A percentile compares a stretch with the other conserved stretches of the same genome.
These are phyloP conservation scores for Hymenoscyphus salicellus DNA, from an alignment of 2,329 filamentous ascomycete species.

Conservation along the genomic window DNA sequence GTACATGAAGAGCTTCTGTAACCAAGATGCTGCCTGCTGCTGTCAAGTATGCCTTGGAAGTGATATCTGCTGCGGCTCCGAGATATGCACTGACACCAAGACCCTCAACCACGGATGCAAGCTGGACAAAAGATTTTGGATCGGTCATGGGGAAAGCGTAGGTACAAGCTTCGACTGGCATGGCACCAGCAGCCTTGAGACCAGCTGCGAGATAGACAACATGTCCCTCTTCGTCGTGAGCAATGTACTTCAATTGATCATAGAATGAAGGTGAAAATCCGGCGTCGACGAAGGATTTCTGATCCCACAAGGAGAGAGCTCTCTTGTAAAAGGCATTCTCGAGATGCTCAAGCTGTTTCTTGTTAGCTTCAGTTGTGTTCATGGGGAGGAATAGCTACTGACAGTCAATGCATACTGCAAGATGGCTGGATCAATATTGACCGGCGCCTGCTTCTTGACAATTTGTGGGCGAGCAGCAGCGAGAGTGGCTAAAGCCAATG, in stretches of 20 bases:
- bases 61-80: slow-evolving; percentile 58
- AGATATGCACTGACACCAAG: slow-evolving; percentile 61
- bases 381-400: neutral
- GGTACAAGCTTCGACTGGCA: slow-evolving; percentile 53
- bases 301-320: slow-evolving; percentile 55
- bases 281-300: slow-evolving; percentile 49
- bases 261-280: slow-evolving; percentile 53
- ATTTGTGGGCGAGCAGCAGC: slow-evolving; percentile 16
- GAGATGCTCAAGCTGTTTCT: slow-evolving; percentile 48
- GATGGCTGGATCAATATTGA: slow-evolving; percentile 36
- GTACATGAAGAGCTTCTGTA: slow-evolving; percentile 59
- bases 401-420: slow-evolving; percentile 47
- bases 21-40: slow-evolving; percentile 63
- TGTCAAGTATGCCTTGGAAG: slow-evolving; percentile 56
- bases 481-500: slow-evolving; percentile 18
- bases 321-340: slow-evolving; percentile 64
- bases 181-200: slow-evolving; percentile 46
- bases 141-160: slow-evolving; percentile 54
- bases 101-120: slow-evolving; percentile 53
- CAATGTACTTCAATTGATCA: slow-evolving; percentile 55
- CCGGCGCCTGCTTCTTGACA: slow-evolving; percentile 25
- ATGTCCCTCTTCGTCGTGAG: slow-evolving; percentile 55
- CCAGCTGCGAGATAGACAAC: slow-evolving; percentile 52
- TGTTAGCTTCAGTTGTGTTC: slow-evolving; percentile 9
- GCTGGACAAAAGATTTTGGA: slow-evolving; percentile 50